phyloP scores from a whole-genome alignment of 2,329 filamentous ascomycete species.

The Aspergillus sojae region DNA sequence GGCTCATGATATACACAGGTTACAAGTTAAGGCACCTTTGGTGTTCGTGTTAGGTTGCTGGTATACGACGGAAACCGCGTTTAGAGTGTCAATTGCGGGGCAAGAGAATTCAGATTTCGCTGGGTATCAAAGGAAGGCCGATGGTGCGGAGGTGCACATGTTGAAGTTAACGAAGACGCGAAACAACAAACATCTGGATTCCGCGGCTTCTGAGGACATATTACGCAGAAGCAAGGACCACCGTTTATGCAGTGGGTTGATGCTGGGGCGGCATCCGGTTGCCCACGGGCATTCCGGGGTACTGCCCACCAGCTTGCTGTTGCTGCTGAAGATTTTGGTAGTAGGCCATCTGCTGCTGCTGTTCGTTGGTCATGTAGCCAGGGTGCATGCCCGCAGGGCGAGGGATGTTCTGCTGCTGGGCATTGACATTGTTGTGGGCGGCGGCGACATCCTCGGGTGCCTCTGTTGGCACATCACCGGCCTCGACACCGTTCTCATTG shows the following conservation, averaged over 20 bases:
- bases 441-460: conserved; percentile 85
- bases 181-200: conserved; percentile 29
- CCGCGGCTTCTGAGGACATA: conserved; percentile 26
- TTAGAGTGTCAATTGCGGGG: conserved; percentile 26
- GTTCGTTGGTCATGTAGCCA: conserved; percentile 68
- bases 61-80: conserved; percentile 21
- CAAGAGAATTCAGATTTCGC: conserved; percentile 26
- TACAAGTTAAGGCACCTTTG: conserved; percentile 16
- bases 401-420: conserved; percentile 68
- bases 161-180: conserved; percentile 27
- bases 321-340: conserved; percentile 78
- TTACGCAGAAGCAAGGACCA: conserved; percentile 14
- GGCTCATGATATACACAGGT: conserved; percentile 25
- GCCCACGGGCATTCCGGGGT: conserved; percentile 73
- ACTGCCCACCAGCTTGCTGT: conserved; percentile 68
- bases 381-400: conserved; percentile 67
- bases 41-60: conserved; percentile 13
- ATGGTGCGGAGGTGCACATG: conserved; percentile 28
- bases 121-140: conserved; percentile 42
- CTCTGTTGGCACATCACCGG: conserved; percentile 71
- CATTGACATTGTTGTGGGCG: conserved; percentile 72
- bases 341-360: conserved; percentile 78
- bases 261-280: conserved; percentile 80
- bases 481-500: conserved; percentile 79
- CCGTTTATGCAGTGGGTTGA: conserved; percentile 70